Evolutionary conservation across 192 early-diverging fungal genomes (phyloP), one percentile per base, ranked within the genome.

Genomic region (Backusella morwellensis): DNA sequence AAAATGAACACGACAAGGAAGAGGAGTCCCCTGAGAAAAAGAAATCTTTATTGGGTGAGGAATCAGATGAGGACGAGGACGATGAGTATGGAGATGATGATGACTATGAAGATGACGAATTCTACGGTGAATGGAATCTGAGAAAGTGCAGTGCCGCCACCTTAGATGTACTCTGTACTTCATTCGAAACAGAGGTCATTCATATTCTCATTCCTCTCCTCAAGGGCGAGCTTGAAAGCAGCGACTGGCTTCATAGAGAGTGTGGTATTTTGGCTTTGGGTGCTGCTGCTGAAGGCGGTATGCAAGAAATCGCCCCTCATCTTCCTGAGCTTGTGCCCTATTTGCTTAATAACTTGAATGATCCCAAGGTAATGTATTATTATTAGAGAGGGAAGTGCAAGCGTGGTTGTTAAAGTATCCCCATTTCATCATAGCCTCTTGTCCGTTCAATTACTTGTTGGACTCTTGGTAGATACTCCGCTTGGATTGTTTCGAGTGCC

Each of bases 361-460:
- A 98, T 82, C 83, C 89, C 56, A 95, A 94, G 87, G 92, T 89
- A 84, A 54, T 5, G 19, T n/a, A 23, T 41, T 70, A 4, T n/a
- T 35, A 69, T 69, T 12, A 36, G 6, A 41, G 23, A 40, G 35
- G 5, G 6, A 44, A 52, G n/a, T 21, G 9, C 3, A 56, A 2
- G 8, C 23, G 54, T 3, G 56, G 26, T 19, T 19, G 68, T 63
- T 47, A 44, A 42, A 17, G 1, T 17, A 44, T 47, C 47, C 47
- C 32, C 5, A 35, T 40, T 12, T 19, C 19, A 12, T 17, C 6
- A 50, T 85, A 94, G 92, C 92, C 97, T 7, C 88, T 98, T 73
- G 95, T 99, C 40, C 92, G 97, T 66, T 94, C 96, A 26, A 99
- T 99, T 81, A 94, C 98, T 9, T 99, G 98, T 86, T 99, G 98